phyloP scores from a whole-genome alignment of 257 asterid species.

The Solanum peruvianum region DNA sequence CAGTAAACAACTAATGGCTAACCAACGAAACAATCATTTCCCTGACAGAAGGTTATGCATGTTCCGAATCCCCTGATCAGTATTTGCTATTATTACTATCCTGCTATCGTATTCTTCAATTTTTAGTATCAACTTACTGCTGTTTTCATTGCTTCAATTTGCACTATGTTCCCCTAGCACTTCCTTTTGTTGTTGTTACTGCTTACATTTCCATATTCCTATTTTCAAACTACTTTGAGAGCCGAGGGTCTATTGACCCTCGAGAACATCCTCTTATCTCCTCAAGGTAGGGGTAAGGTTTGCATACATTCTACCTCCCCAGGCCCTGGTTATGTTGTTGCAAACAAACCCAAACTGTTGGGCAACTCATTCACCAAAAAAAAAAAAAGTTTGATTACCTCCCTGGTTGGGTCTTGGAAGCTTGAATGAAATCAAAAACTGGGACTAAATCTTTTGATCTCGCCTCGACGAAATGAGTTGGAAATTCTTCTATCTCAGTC shows the following conservation, averaged over 20 bases:
- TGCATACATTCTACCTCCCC: not conserved
- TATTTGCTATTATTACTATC: not conserved
- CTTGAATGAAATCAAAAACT: conserved; percentile 53
- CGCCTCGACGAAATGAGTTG: conserved; percentile 45
- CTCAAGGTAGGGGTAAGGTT: not conserved
- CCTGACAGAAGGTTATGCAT: not conserved
- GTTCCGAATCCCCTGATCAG: not conserved
- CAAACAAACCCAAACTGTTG: not conserved
- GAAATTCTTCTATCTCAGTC: conserved; percentile 61
- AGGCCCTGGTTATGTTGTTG: not conserved
- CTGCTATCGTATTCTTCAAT: not conserved
- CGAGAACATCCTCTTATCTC: not conserved
- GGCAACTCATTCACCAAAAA: not conserved
- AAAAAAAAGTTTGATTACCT: conserved; percentile 24
- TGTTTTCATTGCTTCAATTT: not conserved
- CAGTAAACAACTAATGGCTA: not conserved
- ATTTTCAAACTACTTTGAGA: not conserved
- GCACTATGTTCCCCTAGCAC: not conserved
- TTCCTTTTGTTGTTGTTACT: not conserved
- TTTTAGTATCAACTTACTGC: not conserved
- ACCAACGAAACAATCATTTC: not conserved
- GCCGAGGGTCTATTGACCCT: not conserved
- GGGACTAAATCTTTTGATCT: conserved; percentile 78
- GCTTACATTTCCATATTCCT: not conserved
- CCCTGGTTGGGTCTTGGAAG: conserved; percentile 42